phyloP scores from a whole-genome alignment of 208 protist species.

The Acanthamoeba lenticulata region DNA sequence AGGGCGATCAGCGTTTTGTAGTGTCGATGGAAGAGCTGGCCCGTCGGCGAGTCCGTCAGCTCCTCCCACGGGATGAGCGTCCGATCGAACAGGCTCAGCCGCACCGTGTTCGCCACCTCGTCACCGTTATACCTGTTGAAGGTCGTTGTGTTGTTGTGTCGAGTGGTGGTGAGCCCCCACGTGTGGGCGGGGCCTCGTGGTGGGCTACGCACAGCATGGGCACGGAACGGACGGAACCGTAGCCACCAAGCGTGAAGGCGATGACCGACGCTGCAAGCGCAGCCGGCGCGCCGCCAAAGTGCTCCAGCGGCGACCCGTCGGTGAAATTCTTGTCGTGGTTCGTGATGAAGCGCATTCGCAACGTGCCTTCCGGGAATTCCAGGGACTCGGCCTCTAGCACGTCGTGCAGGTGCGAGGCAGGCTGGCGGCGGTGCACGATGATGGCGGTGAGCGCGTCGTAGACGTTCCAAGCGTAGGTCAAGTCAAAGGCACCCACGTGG shows the following conservation, averaged over 20 bases:
- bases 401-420: background rate
- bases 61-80: background rate
- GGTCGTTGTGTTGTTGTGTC: too few relatives aligned
- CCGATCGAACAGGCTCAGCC: background rate
- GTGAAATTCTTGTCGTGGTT: slow-evolving; percentile 25
- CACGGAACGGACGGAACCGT: background rate
- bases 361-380: background rate
- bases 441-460: slow-evolving; percentile 9
- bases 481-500: background rate
- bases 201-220: background rate
- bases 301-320: background rate
- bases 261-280: background rate
- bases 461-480: slow-evolving; percentile 2
- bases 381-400: background rate
- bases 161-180: background rate
- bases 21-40: background rate
- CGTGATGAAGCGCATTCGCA: background rate
- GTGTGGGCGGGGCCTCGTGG: too few relatives aligned
- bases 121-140: background rate
- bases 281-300: background rate
- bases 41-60: background rate
- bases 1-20: background rate
- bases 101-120: background rate
- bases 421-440: background rate
- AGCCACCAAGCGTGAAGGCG: background rate